Base-by-base conservation (phyloP, 371 early-diverging fungal genomes). In the Mucor irregularis region DNA sequence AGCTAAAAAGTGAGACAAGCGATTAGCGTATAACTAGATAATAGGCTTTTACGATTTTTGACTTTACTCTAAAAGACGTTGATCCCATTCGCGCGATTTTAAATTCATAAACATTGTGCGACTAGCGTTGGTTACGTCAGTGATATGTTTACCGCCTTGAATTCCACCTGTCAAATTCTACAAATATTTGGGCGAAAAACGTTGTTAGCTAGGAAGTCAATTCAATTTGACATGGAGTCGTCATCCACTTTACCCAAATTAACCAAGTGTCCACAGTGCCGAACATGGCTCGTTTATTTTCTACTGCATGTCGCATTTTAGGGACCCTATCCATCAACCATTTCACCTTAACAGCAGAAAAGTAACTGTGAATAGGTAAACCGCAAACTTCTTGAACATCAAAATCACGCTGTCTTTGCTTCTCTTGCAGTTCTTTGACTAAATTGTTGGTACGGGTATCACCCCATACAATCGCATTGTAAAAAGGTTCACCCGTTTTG, bases 231-330 rank as follows among this genome's bases (percentile, higher is more conserved):
- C n/a, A n/a, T n/a, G n/a, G n/a, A n/a, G n/a, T n/a, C n/a, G n/a
- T n/a, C n/a, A 16, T 8, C 16, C 38, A n/a, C 62, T 79, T 58
- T 76, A 88, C 89, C 59, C 88, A 63, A 24, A 91, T 86, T 30
- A 96, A 73, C 97, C 97, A 97, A 9, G 94, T 85, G 68, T 97
- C 97, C 31, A 97, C 84, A 0, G 95, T 97, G 44, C 97, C 96
- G 64, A 96, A 90, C 74, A 84, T 76, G 53, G 68, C 53, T 19
- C 70, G 56, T 9, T 53, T 56, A 24, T 67, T 55, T 4, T 69
- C 63, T 2, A 62, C 48, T 21, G 76, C 76, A 11, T 61, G 68
- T 60, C 80, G 70, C 31, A 93, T 93, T 29, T 64, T 80, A 0
- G 73, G 62, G 4, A 86, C 83, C 64, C 94, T 86, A 53, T 96